Percentiles rank a stretch among this genome's conserved stretches.
Conservation (phyloP, 441 rosid species). For the Manihot esculenta region DNA sequence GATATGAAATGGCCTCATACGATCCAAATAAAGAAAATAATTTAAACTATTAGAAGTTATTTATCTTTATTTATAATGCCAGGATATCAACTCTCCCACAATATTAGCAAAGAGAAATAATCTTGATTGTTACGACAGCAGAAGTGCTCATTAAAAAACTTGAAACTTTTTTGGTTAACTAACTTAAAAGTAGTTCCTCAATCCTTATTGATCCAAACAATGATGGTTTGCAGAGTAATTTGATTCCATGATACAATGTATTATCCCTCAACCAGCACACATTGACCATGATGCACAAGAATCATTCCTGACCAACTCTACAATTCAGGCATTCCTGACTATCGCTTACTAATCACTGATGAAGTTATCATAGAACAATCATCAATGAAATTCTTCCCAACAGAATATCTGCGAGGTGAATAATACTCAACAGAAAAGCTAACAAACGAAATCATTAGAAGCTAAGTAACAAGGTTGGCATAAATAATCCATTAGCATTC, state of each 20-base stretch:
- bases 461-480: not conserved
- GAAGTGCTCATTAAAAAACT: not conserved
- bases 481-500: not conserved
- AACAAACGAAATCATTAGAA: not conserved
- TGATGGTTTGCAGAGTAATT: not conserved
- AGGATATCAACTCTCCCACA: not conserved
- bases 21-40: slow-evolving; percentile 3
- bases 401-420: not conserved
- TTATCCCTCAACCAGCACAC: not conserved
- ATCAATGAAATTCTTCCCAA: not conserved
- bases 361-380: not conserved
- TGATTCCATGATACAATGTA: not conserved
- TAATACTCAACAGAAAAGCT: not conserved
- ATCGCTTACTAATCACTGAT: not conserved
- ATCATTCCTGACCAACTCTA: not conserved
- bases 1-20: not conserved
- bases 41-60: not conserved
- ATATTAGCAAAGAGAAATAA: not conserved
- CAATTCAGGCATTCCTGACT: too few species aligned
- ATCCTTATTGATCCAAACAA: not conserved
- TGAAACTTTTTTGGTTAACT: not conserved
- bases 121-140: not conserved
- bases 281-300: not conserved
- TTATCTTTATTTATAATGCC: not conserved
- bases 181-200: not conserved